phyloP scores from a whole-genome alignment of 768 basidiomycete species.

The Suillus fuscotomentosus region DNA sequence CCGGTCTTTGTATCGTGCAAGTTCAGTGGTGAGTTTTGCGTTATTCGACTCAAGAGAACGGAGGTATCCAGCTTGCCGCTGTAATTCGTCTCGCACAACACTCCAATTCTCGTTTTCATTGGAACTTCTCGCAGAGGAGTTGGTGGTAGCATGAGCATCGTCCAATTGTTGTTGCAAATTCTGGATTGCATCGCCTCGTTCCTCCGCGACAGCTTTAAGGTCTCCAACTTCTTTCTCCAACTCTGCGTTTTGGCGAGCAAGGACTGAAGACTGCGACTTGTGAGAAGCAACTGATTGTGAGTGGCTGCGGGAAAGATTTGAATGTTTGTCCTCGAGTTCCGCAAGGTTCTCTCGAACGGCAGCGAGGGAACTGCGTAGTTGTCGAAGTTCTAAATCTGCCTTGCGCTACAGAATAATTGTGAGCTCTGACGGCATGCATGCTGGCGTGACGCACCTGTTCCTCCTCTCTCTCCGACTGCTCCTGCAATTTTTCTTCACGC shows the following conservation, averaged over 20 bases:
- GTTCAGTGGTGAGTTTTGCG: slow-evolving; percentile 50
- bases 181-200: slow-evolving; percentile 39
- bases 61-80: slow-evolving; percentile 61
- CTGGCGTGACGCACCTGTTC: slow-evolving; percentile 52
- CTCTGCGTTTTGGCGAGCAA: slow-evolving; percentile 43
- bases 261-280: slow-evolving; percentile 47
- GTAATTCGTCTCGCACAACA: slow-evolving; percentile 66
- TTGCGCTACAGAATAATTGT: slow-evolving; percentile 36
- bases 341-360: slow-evolving; percentile 55
- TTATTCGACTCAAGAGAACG: slow-evolving; percentile 61
- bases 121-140: slow-evolving; percentile 22
- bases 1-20: slow-evolving; percentile 51
- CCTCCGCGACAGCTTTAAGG: slow-evolving; percentile 38
- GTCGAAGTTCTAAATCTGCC: slow-evolving; percentile 49
- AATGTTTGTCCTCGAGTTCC: slow-evolving; percentile 59
- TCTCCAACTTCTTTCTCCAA: slow-evolving; percentile 50
- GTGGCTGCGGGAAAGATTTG: slow-evolving; percentile 45
- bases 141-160: slow-evolving; percentile 37
- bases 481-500: slow-evolving; percentile 61
- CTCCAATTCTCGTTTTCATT: slow-evolving; percentile 56
- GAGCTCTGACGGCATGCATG: neutral
- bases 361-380: slow-evolving; percentile 47
- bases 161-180: slow-evolving; percentile 50
- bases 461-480: slow-evolving; percentile 46
- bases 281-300: slow-evolving; percentile 50